Evolutionary conservation across 495 filamentous ascomycete species (phyloP).

Genomic region (Chlorociboria aeruginascens): DNA sequence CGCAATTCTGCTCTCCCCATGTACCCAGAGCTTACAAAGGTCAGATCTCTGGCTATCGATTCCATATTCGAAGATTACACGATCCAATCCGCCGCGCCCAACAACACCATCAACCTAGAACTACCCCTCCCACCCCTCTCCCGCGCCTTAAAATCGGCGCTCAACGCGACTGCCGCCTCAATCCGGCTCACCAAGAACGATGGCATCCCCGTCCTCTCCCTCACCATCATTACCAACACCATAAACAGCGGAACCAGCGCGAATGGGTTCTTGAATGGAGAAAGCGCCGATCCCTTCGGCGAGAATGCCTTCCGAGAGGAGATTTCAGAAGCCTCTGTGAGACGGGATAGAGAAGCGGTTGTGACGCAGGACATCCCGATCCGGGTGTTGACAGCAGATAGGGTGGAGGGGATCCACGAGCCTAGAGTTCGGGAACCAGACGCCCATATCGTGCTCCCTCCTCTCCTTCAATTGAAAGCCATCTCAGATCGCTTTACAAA

Average conservation of each 20-base stretch:
- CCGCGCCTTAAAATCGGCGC: slow-evolving; percentile 76
- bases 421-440: slow-evolving; percentile 84
- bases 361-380: slow-evolving; percentile 97
- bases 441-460: slow-evolving; percentile 82
- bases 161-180: slow-evolving; percentile 60
- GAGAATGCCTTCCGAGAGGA: slow-evolving; percentile 33
- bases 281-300: slow-evolving; percentile 26
- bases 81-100: slow-evolving; percentile 66
- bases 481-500: slow-evolving; percentile 92
- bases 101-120: slow-evolving; percentile 90
- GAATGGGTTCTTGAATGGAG: slow-evolving; percentile 17
- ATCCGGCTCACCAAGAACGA: slow-evolving; percentile 90
- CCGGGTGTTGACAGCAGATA: slow-evolving; percentile 65
- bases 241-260: slow-evolving; percentile 18
- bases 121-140: slow-evolving; percentile 70
- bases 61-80: slow-evolving; percentile 83
- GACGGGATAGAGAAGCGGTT: slow-evolving; percentile 63
- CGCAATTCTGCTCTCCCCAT: not conserved
- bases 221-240: slow-evolving; percentile 68
- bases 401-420: slow-evolving; percentile 78
- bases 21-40: not conserved
- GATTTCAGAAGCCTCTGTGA: slow-evolving; percentile 33
- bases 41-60: slow-evolving; percentile 47
- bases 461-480: slow-evolving; percentile 70
- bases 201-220: slow-evolving; percentile 65